Conservation (phyloP, 768 basidiomycete species). For the Hygrocybe coccinea region DNA sequence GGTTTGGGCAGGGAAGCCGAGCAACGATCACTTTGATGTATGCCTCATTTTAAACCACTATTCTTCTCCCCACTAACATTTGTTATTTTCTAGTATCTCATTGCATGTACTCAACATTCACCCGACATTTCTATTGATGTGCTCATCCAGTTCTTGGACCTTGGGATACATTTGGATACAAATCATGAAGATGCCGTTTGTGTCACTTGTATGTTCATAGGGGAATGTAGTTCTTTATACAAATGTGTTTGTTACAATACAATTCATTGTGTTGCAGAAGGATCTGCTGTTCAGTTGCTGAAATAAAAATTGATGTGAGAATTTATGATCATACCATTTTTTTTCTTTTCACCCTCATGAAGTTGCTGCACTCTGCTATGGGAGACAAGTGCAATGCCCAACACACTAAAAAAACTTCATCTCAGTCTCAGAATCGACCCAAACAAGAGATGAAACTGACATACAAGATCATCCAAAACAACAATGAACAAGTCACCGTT, state of each 20-base stretch:
- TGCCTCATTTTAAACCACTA: not conserved
- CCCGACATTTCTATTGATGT: not conserved
- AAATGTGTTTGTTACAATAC: too few species aligned
- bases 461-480: not conserved
- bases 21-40: not conserved
- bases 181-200: too few species aligned
- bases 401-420: not conserved
- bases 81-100: not conserved
- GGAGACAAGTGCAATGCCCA: not conserved
- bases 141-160: not conserved
- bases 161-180: too few species aligned
- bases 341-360: too few species aligned
- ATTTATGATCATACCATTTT: too few species aligned
- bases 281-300: too few species aligned
- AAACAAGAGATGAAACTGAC: not conserved
- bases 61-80: not conserved
- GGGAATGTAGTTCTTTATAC: too few species aligned
- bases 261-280: too few species aligned
- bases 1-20: not conserved
- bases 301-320: too few species aligned
- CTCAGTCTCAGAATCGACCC: not conserved
- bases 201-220: too few species aligned
- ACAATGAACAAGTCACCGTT: not conserved
- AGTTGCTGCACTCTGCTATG: not conserved
- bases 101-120: not conserved